Base-by-base conservation (phyloP, 306 rosid genomes). In the Prunus padus region DNA sequence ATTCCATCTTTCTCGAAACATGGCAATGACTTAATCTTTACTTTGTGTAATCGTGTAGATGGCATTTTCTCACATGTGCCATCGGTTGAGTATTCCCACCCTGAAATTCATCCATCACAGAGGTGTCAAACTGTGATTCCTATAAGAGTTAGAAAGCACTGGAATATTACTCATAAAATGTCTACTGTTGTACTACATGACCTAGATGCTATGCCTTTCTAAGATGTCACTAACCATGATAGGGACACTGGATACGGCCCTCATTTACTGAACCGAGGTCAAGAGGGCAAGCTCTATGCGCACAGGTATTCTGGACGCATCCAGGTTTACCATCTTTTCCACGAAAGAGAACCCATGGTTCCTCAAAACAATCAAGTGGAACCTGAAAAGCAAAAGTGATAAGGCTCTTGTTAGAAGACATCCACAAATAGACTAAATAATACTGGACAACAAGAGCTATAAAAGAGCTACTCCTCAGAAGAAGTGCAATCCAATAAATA, bases 51-150 rank as follows among this genome's bases (percentile, higher is more conserved):
- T 74, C 79, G 85, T 8, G 99, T 92, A 2, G 99, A 96, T 20
- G 98, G 99, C 99, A 96, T 96, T 85, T 92, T 96, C 86, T 92
- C 96, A 75, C 99, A 96, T 78, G 89, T 92, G 46, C 99, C 99
- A 77, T 92, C 96, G 14, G 98, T 90, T 3, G 92, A 37, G 84
- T 96, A 96, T 74, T 92, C 97, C 98, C 98, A 92, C 65, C 98
- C 99, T 96, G 88, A 85, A 59, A 82, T 84, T 72, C 83, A 84
- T 60, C 59, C 71, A 78, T 70, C 46, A 59, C 16, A 74, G 42
- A 18, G n/a, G 20, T 55, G 57, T 45, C 18, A 51, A 15, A 20
- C 33, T 83, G 71, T 22, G 15, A 72, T 16, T 25, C 50, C 30
- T 28, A n/a, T 22, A 49, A n/a, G 6, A 22, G 10, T 25, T 51